Evolutionary conservation across 75 land plant species (phyloP).

Genomic region (Cryptomeria japonica): DNA sequence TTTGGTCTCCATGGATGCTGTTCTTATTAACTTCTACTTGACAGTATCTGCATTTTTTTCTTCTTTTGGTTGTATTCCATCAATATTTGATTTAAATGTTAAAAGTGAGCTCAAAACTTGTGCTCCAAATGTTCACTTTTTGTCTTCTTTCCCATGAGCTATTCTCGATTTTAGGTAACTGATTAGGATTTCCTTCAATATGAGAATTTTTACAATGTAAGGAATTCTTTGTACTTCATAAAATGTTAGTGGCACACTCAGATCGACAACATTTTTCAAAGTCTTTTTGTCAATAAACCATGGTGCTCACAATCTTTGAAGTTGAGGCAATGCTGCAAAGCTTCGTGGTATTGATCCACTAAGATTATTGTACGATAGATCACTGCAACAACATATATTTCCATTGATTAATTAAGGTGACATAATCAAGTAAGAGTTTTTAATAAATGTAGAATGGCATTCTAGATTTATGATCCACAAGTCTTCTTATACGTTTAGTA

Average conservation of each 20-base stretch:
- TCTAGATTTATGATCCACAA: not conserved
- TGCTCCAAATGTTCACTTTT: not conserved
- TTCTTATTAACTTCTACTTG: not conserved
- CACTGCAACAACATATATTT: slow-evolving; percentile 25
- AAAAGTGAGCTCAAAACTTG: not conserved
- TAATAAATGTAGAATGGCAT: not conserved
- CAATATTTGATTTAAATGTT: not conserved
- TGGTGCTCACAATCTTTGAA: slow-evolving; percentile 59
- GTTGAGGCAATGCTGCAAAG: slow-evolving; percentile 46
- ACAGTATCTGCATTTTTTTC: not conserved
- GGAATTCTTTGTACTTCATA: not conserved
- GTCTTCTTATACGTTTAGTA: not conserved
- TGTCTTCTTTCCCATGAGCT: not conserved
- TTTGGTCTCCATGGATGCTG: not conserved
- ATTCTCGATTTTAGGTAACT: not conserved
- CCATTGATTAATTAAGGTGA: not conserved
- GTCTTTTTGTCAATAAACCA: not conserved
- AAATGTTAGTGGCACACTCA: not conserved
- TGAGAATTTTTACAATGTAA: not conserved
- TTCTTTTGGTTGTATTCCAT: not conserved
- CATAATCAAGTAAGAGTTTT: not conserved
- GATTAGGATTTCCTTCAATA: not conserved
- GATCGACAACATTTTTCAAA: not conserved
- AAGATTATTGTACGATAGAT: slow-evolving; percentile 12
- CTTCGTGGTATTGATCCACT: slow-evolving; percentile 25